phyloP scores from a whole-genome alignment of 768 basidiomycete species.

The Sporobolomyces roseus region DNA sequence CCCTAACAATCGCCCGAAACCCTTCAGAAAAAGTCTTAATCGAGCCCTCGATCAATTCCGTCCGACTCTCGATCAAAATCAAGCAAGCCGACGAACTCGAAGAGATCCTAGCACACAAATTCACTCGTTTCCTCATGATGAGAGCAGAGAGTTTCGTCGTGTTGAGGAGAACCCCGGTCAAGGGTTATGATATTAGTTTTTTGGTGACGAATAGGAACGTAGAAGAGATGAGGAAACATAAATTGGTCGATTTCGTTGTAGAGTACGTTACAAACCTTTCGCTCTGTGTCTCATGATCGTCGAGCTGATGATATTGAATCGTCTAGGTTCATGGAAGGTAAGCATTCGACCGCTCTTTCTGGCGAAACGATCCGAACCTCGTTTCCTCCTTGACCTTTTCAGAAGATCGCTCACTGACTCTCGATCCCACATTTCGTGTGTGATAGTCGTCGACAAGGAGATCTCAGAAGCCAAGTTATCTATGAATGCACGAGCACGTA shows the following conservation, averaged over 20 bases:
- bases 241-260: conserved; percentile 99
- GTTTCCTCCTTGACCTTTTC: neutral
- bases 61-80: conserved; percentile 94
- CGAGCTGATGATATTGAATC: neutral
- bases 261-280: conserved; percentile 58
- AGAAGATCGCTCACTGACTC: neutral
- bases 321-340: conserved; percentile 38
- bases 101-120: conserved; percentile 92
- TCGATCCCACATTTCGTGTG: too few species aligned
- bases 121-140: conserved; percentile 98
- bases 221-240: conserved; percentile 99
- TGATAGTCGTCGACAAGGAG: conserved; percentile 92
- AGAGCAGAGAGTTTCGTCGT: conserved; percentile 96
- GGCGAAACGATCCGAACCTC: neutral
- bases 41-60: conserved; percentile 95
- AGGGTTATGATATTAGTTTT: conserved; percentile 99
- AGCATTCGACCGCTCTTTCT: conserved; percentile 7
- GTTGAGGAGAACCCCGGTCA: conserved; percentile 85
- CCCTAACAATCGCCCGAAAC: conserved; percentile 89
- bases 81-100: conserved; percentile 99
- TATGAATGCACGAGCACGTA: conserved; percentile 90
- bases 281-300: neutral
- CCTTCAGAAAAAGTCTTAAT: conserved; percentile 96
- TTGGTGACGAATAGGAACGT: conserved; percentile 94
- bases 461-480: conserved; percentile 99